Conservation (phyloP, 2,329 filamentous ascomycete species). For the Fusarium sp. region DNA sequence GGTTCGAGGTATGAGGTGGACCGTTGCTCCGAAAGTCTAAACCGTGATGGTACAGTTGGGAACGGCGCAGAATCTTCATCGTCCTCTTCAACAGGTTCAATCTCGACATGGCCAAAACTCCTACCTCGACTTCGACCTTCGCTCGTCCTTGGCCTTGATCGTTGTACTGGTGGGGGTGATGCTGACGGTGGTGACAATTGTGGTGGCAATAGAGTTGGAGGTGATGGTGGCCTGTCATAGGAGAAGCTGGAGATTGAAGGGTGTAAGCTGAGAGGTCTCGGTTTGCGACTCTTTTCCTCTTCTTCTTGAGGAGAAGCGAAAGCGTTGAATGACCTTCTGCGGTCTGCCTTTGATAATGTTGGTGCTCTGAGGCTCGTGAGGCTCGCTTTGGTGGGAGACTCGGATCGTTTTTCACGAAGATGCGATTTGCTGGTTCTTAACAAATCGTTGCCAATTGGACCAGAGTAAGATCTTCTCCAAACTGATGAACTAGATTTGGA, state of each 20-base stretch:
- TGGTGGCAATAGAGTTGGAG: slow-evolving; percentile 23
- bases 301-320: slow-evolving; percentile 27
- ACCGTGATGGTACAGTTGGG: slow-evolving; percentile 30
- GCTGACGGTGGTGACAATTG: neutral
- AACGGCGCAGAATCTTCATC: slow-evolving; percentile 38
- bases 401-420: slow-evolving; percentile 20
- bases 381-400: slow-evolving; percentile 10
- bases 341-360: slow-evolving; percentile 9
- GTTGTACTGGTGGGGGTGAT: slow-evolving; percentile 32
- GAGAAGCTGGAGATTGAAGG: slow-evolving; percentile 36
- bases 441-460: slow-evolving; percentile 8
- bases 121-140: slow-evolving; percentile 20
- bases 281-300: slow-evolving; percentile 23
- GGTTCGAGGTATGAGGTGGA: slow-evolving; percentile 19
- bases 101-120: slow-evolving; percentile 30
- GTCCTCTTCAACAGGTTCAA: slow-evolving; percentile 30
- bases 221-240: neutral
- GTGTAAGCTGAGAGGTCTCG: slow-evolving; percentile 39
- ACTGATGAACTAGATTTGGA: slow-evolving; percentile 30
- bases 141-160: slow-evolving; percentile 33
- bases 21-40: slow-evolving; percentile 16
- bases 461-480: slow-evolving; percentile 38
- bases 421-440: slow-evolving; percentile 4
- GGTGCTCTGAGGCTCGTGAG: slow-evolving; percentile 4
- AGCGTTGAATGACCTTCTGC: slow-evolving; percentile 42